Evolutionary conservation across 345 rosid species (phyloP), one percentile per base, ranked within the genome.

Genomic region (Crucihimalaya himalaica): DNA sequence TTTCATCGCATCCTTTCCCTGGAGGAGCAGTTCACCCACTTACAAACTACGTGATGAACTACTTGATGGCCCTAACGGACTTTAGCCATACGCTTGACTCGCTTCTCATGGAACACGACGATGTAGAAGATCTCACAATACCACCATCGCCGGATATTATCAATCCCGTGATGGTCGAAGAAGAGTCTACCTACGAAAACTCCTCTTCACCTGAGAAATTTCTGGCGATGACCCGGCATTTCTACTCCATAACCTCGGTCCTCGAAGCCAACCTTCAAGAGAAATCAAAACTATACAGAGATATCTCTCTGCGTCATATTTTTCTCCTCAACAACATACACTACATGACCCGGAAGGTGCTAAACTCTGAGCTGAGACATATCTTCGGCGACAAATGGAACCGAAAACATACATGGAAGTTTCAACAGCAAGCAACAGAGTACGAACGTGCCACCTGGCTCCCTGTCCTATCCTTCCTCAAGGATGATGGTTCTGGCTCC

Each of bases 241-340:
- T 86, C 78, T 85, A 64, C 59, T 80, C 83, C 12, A 79, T 87
- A 35, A 83, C 92, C 40, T 85, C 84, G 0, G 80, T 84, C 75
- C 89, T 93, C 15, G 91, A 86, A 73, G 75, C 86, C 35, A 93
- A 93, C 67, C 92, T 93, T 5, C 53, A 79, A 3, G 90, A 85
- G 39, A 89, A 83, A 74, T 88, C 97, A 13, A 86, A 76, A 75
- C 72, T 91, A 42, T 93, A 91, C 74, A 74, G 45, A 68, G 96
- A 88, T 48, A 63, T 77, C 27, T 81, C 96, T 8, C 62, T 93
- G 83, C 89, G 81, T 63, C 96, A 91, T 71, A 74, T 91, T 40
- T 93, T 93, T 79, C 74, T 93, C 76, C 85, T 89, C 87, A 93
- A 93, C 89, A 93, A 93, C 57, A 74, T 93, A 28, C 85, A 93